A percentile compares a stretch with the other conserved stretches of the same genome.
Evolutionary conservation across 2,329 filamentous ascomycete species (phyloP).

Genomic region (Sclerotinia subarctica): DNA sequence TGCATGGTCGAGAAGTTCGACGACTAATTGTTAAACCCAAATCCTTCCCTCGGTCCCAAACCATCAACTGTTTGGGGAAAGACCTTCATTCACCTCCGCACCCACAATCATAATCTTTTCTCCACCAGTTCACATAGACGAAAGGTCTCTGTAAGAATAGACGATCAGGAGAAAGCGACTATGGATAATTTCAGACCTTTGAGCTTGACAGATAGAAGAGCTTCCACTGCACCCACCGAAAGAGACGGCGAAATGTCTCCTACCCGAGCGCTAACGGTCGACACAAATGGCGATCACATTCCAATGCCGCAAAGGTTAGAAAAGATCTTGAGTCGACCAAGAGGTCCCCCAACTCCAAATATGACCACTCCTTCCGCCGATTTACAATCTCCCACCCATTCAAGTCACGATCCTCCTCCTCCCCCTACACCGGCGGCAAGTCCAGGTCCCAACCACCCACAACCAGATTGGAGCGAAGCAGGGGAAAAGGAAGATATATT

Average conservation of each 20-base stretch:
- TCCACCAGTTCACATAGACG: not conserved
- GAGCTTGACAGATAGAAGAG: slow-evolving; percentile 60
- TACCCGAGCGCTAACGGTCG: slow-evolving; percentile 46
- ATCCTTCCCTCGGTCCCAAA: slow-evolving; percentile 14
- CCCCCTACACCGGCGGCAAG: slow-evolving; percentile 65
- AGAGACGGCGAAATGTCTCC: slow-evolving; percentile 47
- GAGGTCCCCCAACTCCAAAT: slow-evolving; percentile 63
- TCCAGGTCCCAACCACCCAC: slow-evolving; percentile 58
- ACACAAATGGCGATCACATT: slow-evolving; percentile 43
- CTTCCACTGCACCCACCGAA: slow-evolving; percentile 49
- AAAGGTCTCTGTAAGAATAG: no score
- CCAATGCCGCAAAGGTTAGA: slow-evolving; percentile 45
- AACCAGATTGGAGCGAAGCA: slow-evolving; percentile 71
- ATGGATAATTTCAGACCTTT: slow-evolving; percentile 46
- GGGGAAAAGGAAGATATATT: slow-evolving; percentile 81
- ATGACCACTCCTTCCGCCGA: slow-evolving; percentile 63
- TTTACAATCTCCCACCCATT: slow-evolving; percentile 48
- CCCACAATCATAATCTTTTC: not conserved
- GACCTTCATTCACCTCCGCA: not conserved
- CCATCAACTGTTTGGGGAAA: not conserved
- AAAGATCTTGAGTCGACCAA: slow-evolving; percentile 52
- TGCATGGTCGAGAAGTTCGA: slow-evolving; percentile 8
- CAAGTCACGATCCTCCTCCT: slow-evolving; percentile 50
- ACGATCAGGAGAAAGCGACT: not conserved
- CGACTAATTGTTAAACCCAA: not conserved